Percentiles rank a stretch among this genome's conserved stretches.
Evolutionary conservation across 1,284 basidiomycete genomes (phyloP).

Genomic region (Cryptococcus depauperatus): DNA sequence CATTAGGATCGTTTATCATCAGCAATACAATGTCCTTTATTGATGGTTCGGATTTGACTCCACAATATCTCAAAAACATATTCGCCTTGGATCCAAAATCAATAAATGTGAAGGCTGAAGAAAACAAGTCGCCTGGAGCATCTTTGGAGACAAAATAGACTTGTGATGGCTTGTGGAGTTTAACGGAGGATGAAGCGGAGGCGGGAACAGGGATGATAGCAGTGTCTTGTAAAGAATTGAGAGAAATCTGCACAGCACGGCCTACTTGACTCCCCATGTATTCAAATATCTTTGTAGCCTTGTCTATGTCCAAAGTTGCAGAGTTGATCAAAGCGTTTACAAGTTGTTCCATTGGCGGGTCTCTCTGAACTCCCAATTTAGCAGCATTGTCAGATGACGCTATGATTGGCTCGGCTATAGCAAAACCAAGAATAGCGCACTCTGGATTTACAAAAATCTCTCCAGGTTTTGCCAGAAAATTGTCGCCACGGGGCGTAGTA

Average conservation of each 20-base stretch:
- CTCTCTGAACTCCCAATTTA: slow-evolving; percentile 66
- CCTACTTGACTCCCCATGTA: slow-evolving; percentile 66
- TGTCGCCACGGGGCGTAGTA: slow-evolving; percentile 48
- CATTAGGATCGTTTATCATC: slow-evolving; percentile 33
- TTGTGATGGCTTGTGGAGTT: slow-evolving; percentile 29
- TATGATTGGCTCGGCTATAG: slow-evolving; percentile 51
- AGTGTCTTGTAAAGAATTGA: slow-evolving; percentile 33
- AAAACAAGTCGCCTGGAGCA: slow-evolving; percentile 29
- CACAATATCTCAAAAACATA: slow-evolving; percentile 74
- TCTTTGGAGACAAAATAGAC: slow-evolving; percentile 38
- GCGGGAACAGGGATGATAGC: slow-evolving; percentile 46
- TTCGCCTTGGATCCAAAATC: slow-evolving; percentile 81
- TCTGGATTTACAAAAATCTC: slow-evolving; percentile 66
- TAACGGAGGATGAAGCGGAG: slow-evolving; percentile 16
- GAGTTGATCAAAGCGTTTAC: slow-evolving; percentile 57
- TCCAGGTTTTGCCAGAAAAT: slow-evolving; percentile 57
- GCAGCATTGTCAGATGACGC: slow-evolving; percentile 56
- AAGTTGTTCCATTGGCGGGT: slow-evolving; percentile 63
- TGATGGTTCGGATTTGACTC: slow-evolving; percentile 80
- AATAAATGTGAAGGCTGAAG: slow-evolving; percentile 64
- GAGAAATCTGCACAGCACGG: slow-evolving; percentile 34
- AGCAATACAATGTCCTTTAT: slow-evolving; percentile 51
- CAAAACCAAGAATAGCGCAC: slow-evolving; percentile 69
- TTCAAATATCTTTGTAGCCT: slow-evolving; percentile 65
- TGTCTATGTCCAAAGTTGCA: slow-evolving; percentile 55